phyloP scores from a whole-genome alignment of 2,329 filamentous ascomycete species.

The Helotiales sp. region DNA sequence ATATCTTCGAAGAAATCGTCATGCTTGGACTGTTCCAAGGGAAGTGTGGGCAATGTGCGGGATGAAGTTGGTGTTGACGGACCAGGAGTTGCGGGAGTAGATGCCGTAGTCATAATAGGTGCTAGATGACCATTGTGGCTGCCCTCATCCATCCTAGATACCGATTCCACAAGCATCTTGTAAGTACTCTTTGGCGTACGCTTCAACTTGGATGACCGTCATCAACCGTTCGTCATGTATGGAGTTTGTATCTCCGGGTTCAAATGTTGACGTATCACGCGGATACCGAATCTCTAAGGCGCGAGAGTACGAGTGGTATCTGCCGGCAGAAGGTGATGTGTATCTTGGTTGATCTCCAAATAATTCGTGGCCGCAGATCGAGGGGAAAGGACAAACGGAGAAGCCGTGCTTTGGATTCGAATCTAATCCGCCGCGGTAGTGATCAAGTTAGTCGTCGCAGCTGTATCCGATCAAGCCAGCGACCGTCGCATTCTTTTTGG shows the following conservation, averaged over 20 bases:
- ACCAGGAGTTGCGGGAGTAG: constrained; percentile 33
- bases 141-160: constrained; percentile 23
- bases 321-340: too few species aligned
- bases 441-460: neutral
- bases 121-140: constrained; percentile 18
- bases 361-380: neutral
- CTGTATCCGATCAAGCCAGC: too few species aligned
- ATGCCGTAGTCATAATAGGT: constrained; percentile 32
- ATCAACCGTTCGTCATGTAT: neutral
- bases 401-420: neutral
- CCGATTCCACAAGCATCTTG: constrained; percentile 4
- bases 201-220: constrained; percentile 1
- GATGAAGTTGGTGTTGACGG: constrained; percentile 35
- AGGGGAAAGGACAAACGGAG: neutral
- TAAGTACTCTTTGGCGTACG: neutral
- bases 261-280: neutral
- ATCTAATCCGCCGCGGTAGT: neutral
- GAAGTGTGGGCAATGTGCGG: constrained; percentile 21
- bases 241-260: neutral
- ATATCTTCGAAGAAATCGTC: constrained; percentile 27
- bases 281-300: too few species aligned
- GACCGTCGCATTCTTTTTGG: too few species aligned
- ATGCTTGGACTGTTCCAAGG: constrained; percentile 28
- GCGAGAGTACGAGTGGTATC: too few species aligned
- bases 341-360: neutral